A percentile compares a stretch with the other conserved stretches of the same genome.
Conservation (phyloP, 495 filamentous ascomycete genomes). For the Chaetomium tenue region DNA sequence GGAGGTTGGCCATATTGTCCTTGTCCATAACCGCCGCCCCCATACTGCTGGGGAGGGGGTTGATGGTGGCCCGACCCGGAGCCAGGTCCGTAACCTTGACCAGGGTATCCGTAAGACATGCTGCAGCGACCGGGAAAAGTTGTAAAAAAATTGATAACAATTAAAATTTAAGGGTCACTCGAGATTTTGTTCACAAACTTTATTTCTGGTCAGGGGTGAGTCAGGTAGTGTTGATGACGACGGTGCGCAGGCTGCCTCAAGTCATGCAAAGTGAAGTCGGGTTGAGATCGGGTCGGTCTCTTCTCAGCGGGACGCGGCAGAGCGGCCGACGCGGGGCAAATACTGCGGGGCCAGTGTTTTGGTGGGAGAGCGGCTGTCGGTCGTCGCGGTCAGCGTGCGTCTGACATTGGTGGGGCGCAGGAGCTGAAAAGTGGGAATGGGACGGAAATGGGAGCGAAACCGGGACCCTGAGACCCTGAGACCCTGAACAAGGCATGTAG, state of each 20-base stretch:
- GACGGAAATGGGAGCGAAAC: not conserved
- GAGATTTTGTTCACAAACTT: too few relatives aligned
- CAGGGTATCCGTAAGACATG: conserved; percentile 38
- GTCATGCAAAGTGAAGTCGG: too few relatives aligned
- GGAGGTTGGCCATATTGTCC: not conserved
- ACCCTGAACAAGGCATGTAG: conserved; percentile 4
- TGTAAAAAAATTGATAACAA: not conserved
- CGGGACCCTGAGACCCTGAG: not conserved
- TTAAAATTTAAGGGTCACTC: not conserved
- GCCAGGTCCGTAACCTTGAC: conserved; percentile 35
- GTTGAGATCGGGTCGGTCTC: not conserved
- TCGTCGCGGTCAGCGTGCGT: not conserved
- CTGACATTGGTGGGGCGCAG: conserved; percentile 15
- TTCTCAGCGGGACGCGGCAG: not conserved
- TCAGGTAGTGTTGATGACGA: not conserved
- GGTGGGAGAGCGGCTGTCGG: not conserved
- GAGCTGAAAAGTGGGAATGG: not conserved
- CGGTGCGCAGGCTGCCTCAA: too few relatives aligned
- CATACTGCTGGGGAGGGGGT: conserved; percentile 22
- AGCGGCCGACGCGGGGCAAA: not conserved
- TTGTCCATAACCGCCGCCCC: conserved; percentile 17
- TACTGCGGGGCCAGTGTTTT: not conserved
- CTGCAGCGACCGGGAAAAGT: not conserved
- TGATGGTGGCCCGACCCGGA: conserved; percentile 15
- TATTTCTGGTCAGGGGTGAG: too few relatives aligned